Evolutionary conservation across 2,329 filamentous ascomycete species (phyloP).

Genomic region (Botrytis medusae): DNA sequence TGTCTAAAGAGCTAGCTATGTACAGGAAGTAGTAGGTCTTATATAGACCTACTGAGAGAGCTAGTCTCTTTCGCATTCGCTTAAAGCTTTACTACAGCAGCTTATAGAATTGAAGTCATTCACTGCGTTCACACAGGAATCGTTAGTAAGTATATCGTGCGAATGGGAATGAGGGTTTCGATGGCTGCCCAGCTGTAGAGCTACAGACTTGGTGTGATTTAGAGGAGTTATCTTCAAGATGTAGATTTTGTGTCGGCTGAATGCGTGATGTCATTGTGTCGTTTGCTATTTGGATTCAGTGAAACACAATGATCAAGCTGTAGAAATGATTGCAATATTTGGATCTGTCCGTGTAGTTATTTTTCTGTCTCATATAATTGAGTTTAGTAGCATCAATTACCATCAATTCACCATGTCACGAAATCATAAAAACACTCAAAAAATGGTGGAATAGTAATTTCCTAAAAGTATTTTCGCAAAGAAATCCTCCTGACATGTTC

Average conservation of each 20-base stretch:
- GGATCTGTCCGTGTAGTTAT: background rate
- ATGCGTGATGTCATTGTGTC: background rate
- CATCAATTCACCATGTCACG: background rate
- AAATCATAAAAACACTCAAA: background rate
- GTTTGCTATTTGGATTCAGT: background rate
- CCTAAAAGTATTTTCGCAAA: background rate
- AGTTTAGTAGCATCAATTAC: background rate
- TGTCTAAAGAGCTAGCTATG: no score
- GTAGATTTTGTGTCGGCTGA: background rate
- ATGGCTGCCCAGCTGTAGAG: fast-evolving
- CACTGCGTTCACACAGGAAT: no score
- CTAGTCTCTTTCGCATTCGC: no score
- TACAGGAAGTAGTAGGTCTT: no score
- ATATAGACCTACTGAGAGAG: no score
- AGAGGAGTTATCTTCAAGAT: background rate
- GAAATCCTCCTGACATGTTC: background rate
- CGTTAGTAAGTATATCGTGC: background rate
- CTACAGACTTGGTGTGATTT: fast-evolving
- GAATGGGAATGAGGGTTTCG: background rate
- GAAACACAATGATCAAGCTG: fast-evolving
- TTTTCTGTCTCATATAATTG: fast-evolving
- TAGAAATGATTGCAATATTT: background rate
- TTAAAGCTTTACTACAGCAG: no score
- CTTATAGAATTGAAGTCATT: no score
- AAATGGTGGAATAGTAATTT: background rate